Percentiles rank a stretch among this genome's conserved stretches.
phyloP scores from a whole-genome alignment of 1,284 basidiomycete genomes.

The Flammula alnicola region DNA sequence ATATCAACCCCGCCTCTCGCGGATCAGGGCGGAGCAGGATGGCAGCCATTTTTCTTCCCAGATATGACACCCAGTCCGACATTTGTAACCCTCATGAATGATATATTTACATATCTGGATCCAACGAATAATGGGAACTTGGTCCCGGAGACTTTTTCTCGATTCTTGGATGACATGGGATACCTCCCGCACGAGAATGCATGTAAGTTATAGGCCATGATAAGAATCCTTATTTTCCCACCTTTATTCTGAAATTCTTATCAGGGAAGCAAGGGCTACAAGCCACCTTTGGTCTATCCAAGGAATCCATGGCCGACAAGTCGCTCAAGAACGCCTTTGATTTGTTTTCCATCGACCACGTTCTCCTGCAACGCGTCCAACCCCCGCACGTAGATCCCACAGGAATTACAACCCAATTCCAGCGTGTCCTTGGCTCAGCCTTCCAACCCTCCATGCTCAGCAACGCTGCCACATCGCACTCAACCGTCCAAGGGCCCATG shows the following conservation, averaged over 20 bases:
- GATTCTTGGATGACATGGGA: slow-evolving; percentile 17
- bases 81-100: slow-evolving; percentile 13
- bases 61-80: slow-evolving; percentile 8
- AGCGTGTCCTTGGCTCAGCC: slow-evolving; percentile 9
- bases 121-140: slow-evolving; percentile 10
- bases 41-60: slow-evolving; percentile 13
- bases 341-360: slow-evolving; percentile 17
- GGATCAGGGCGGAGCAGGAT: not conserved
- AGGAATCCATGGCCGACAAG: slow-evolving; percentile 17
- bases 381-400: slow-evolving; percentile 16
- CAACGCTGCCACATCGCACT: not conserved
- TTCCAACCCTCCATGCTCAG: slow-evolving; percentile 14
- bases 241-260: not conserved
- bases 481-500: slow-evolving; percentile 11
- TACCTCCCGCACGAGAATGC: slow-evolving; percentile 15
- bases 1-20: not conserved
- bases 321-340: slow-evolving; percentile 15
- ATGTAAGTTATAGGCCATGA: no score
- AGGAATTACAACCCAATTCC: slow-evolving; percentile 7
- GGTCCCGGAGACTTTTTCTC: slow-evolving; percentile 13
- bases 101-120: slow-evolving; percentile 18
- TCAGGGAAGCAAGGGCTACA: slow-evolving; percentile 15
- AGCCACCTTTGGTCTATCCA: slow-evolving; percentile 8
- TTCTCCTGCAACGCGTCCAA: slow-evolving; percentile 13
- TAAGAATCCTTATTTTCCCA: no score